These are phyloP conservation scores for Perkinsus olseni DNA, from an alignment of 169 alveolate species.

Conservation along the genomic window DNA sequence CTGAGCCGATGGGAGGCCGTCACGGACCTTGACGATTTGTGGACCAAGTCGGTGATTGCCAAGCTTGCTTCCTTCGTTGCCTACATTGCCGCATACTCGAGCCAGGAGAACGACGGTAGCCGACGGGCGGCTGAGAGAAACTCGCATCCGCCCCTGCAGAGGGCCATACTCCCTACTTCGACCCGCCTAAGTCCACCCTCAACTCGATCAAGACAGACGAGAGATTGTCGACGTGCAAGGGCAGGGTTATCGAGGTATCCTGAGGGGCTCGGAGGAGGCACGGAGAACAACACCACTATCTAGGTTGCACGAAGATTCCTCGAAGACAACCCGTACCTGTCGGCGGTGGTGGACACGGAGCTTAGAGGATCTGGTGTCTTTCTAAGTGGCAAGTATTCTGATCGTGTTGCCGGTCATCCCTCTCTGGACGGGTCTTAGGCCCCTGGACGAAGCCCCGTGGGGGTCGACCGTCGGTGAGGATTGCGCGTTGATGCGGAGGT, in stretches of 20 bases:
- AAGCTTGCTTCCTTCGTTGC: background rate
- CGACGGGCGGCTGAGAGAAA: background rate
- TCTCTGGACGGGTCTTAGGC: background rate
- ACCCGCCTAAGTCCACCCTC: background rate
- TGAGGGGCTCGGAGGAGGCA: background rate
- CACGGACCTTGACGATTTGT: background rate
- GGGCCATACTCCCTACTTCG: background rate
- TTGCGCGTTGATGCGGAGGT: background rate
- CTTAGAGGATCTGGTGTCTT: background rate
- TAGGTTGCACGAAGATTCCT: background rate
- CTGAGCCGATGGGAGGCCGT: background rate
- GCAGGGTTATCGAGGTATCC: background rate
- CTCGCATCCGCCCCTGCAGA: background rate
- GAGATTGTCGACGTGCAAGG: background rate
- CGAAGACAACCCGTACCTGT: background rate
- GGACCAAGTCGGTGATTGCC: background rate
- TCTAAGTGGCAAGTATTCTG: background rate
- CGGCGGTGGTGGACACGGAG: background rate
- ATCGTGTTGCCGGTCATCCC: background rate
- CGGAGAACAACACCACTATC: background rate
- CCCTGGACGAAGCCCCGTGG: background rate
- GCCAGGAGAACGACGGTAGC: background rate
- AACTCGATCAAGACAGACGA: background rate
- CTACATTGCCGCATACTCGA: background rate
- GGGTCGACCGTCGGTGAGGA: background rate